Evolutionary conservation across 805 yeast species (phyloP).

Genomic region (Monosporozyma aerobia): DNA sequence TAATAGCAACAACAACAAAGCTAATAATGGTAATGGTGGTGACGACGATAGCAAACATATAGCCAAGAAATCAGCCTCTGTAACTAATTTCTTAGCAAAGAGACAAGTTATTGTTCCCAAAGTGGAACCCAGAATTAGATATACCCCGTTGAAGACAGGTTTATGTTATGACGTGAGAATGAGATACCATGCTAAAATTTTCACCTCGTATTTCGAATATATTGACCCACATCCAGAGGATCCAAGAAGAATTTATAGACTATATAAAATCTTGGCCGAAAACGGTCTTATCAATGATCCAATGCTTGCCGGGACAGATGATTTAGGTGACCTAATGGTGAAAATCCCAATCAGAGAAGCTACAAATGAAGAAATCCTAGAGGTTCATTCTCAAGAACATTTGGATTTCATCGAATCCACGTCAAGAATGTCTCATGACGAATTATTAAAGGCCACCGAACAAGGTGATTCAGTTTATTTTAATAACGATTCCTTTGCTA

Average conservation of each 20-base stretch:
- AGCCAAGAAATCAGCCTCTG: not conserved
- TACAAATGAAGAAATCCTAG: slow-evolving; percentile 68
- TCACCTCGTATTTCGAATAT: slow-evolving; percentile 84
- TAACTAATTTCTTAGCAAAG: slow-evolving; percentile 18
- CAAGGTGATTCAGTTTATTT: slow-evolving; percentile 91
- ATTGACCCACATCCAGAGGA: slow-evolving; percentile 99
- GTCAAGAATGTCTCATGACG: slow-evolving; percentile 65
- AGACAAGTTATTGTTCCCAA: slow-evolving; percentile 45
- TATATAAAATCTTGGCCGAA: slow-evolving; percentile 88
- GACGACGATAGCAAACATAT: slow-evolving; percentile 2
- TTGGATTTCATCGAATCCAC: slow-evolving; percentile 67
- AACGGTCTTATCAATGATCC: slow-evolving; percentile 83
- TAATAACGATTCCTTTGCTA: slow-evolving; percentile 77
- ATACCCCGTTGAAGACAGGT: slow-evolving; percentile 79
- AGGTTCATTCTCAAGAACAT: slow-evolving; percentile 80
- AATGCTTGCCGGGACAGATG: slow-evolving; percentile 53
- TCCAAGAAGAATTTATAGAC: slow-evolving; percentile 89
- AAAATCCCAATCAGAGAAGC: slow-evolving; percentile 92
- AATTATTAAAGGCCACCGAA: slow-evolving; percentile 73
- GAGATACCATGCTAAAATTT: slow-evolving; percentile 94
- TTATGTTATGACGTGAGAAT: slow-evolving; percentile 92
- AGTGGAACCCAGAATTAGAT: slow-evolving; percentile 57
- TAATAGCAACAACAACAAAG: too few relatives aligned
- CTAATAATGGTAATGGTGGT: too few relatives aligned
- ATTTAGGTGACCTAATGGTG: slow-evolving; percentile 77